Evolutionary conservation across 2,329 filamentous ascomycete species (phyloP).

Genomic region (Periconia digitata): DNA sequence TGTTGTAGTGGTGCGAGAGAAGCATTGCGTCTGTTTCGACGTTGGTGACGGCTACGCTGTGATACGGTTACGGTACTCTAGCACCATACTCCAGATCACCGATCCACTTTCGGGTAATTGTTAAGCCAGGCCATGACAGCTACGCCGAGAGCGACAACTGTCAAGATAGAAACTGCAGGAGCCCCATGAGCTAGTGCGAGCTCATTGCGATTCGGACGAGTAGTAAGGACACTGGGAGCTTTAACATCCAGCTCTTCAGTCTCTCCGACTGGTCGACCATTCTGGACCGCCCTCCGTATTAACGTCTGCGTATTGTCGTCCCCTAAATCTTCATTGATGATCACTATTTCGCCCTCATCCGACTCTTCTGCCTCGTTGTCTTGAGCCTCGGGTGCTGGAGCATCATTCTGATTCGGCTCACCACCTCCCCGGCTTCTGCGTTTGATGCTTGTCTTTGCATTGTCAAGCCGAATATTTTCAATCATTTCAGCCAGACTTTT

Average conservation of each 20-base stretch:
- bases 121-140: slow-evolving; percentile 46
- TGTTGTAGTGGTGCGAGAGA: neutral
- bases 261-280: slow-evolving; percentile 30
- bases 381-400: slow-evolving; percentile 17
- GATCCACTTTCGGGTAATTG: slow-evolving; percentile 48
- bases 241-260: slow-evolving; percentile 14
- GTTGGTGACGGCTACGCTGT: slow-evolving; percentile 1
- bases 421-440: slow-evolving; percentile 29
- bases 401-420: slow-evolving; percentile 12
- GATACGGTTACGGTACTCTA: neutral
- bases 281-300: slow-evolving; percentile 24
- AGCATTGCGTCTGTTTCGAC: neutral
- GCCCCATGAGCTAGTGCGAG: slow-evolving; percentile 37
- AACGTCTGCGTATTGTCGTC: slow-evolving; percentile 24
- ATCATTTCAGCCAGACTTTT: slow-evolving; percentile 87
- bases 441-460: slow-evolving; percentile 47
- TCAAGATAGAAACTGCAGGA: slow-evolving; percentile 42
- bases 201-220: slow-evolving; percentile 30
- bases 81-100: slow-evolving; percentile 36
- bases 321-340: slow-evolving; percentile 35
- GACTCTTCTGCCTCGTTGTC: slow-evolving; percentile 21
- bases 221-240: slow-evolving; percentile 27
- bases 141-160: slow-evolving; percentile 44
- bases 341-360: slow-evolving; percentile 41
- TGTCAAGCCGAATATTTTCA: slow-evolving; percentile 72